A percentile compares a stretch with the other conserved stretches of the same genome.
These are phyloP conservation scores for Panaeolus papilionaceus DNA, from an alignment of 768 basidiomycete genomes.

Conservation along the genomic window DNA sequence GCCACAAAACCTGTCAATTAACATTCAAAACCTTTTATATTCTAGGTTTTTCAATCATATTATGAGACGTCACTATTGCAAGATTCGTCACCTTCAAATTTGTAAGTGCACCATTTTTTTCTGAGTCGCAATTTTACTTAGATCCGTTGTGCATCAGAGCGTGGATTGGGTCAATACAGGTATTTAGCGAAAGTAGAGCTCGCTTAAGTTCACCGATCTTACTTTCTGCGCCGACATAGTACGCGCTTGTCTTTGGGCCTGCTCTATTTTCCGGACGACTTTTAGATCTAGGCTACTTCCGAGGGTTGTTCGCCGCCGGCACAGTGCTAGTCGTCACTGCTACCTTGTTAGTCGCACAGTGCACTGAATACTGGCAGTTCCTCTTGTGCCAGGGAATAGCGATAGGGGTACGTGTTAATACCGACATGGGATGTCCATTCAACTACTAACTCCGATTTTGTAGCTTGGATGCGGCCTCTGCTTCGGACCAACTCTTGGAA, in stretches of 20 bases:
- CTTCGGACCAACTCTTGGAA: slow-evolving; percentile 44
- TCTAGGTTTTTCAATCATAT: slow-evolving; percentile 64
- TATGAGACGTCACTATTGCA: slow-evolving; percentile 55
- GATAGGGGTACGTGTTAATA: slow-evolving; percentile 25
- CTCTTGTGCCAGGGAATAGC: slow-evolving; percentile 69
- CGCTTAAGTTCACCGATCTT: neutral
- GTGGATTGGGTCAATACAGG: slow-evolving; percentile 40
- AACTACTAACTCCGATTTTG: neutral
- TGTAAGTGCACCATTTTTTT: slow-evolving; percentile 41
- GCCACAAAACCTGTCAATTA: neutral
- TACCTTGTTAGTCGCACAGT: slow-evolving; percentile 63
- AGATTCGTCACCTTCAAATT: slow-evolving; percentile 52
- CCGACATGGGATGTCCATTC: neutral
- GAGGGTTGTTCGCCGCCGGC: slow-evolving; percentile 48
- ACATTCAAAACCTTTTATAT: neutral
- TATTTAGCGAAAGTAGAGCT: slow-evolving; percentile 3
- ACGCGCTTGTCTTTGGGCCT: slow-evolving; percentile 12
- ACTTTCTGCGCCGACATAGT: neutral
- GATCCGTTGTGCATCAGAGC: slow-evolving; percentile 27
- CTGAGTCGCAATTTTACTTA: neutral
- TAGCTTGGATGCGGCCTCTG: slow-evolving; percentile 32
- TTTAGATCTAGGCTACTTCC: slow-evolving; percentile 67
- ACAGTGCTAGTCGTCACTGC: slow-evolving; percentile 52
- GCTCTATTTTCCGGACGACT: slow-evolving; percentile 52
- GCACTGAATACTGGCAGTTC: slow-evolving; percentile 70